Conservation (phyloP, 768 basidiomycete genomes). For the Chiua virens region DNA sequence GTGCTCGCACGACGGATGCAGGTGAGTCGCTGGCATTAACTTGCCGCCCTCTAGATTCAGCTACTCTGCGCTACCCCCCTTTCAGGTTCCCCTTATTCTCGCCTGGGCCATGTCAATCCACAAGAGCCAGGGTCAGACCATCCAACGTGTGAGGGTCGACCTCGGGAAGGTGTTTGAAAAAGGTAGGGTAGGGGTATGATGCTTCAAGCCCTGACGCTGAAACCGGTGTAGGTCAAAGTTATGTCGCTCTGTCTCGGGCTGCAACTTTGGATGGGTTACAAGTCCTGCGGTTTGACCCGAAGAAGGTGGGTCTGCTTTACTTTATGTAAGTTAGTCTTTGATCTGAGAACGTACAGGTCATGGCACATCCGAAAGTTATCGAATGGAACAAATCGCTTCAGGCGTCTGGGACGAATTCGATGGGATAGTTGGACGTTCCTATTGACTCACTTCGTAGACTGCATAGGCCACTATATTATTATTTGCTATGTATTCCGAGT, state of each 20-base stretch:
- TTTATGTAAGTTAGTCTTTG: not conserved
- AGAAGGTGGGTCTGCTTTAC: slow-evolving; percentile 38
- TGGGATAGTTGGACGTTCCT: not conserved
- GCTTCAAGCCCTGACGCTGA: not conserved
- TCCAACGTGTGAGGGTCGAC: slow-evolving; percentile 64
- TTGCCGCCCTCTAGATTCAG: too few species aligned
- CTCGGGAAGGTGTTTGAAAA: slow-evolving; percentile 66
- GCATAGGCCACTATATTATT: not conserved
- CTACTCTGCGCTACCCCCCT: not conserved
- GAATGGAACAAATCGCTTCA: slow-evolving; percentile 40
- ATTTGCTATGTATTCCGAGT: slow-evolving; percentile 12
- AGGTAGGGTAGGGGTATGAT: slow-evolving; percentile 27
- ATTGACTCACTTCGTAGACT: not conserved
- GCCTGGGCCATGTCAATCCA: slow-evolving; percentile 81
- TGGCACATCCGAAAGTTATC: slow-evolving; percentile 44
- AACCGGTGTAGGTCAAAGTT: slow-evolving; percentile 41
- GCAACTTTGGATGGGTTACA: slow-evolving; percentile 54
- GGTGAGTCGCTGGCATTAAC: slow-evolving; percentile 17
- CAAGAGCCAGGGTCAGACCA: slow-evolving; percentile 76
- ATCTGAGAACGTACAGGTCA: slow-evolving; percentile 30
- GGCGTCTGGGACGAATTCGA: not conserved
- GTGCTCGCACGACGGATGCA: slow-evolving; percentile 48
- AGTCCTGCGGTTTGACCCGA: slow-evolving; percentile 51
- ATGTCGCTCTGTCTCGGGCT: slow-evolving; percentile 52
- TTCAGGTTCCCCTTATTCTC: slow-evolving; percentile 68